phyloP scores from a whole-genome alignment of 495 filamentous ascomycete genomes.

The Cenococcum geophilum region DNA sequence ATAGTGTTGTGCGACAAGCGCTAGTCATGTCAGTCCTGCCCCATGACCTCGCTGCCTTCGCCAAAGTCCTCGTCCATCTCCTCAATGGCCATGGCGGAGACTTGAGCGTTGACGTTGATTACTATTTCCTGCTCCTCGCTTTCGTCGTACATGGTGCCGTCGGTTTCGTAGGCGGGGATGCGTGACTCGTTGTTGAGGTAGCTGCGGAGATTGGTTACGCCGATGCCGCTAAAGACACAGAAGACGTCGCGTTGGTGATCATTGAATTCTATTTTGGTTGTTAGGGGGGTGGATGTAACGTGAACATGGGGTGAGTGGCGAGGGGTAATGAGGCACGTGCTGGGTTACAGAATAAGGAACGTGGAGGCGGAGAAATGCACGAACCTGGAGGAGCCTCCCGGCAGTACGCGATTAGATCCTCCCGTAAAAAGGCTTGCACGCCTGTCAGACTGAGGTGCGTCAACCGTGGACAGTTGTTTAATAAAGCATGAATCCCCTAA shows the following conservation, averaged over 20 bases:
- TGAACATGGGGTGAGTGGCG: no score
- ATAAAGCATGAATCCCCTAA: constrained; percentile 84
- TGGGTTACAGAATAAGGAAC: no score
- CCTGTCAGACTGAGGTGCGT: constrained; percentile 96
- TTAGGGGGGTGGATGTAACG: constrained; percentile 24
- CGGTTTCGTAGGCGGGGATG: constrained; percentile 15
- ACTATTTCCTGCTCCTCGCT: constrained; percentile 28
- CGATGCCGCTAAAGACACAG: constrained; percentile 91
- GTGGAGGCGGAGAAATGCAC: constrained; percentile 10
- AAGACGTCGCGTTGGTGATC: constrained; percentile 91
- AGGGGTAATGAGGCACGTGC: no score
- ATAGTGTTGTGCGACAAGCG: no score
- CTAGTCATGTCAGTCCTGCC: not conserved
- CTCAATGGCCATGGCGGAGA: constrained; percentile 36
- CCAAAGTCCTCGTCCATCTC: constrained; percentile 39
- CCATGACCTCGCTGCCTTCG: constrained; percentile 40
- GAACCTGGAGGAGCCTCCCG: constrained; percentile 72
- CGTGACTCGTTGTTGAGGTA: constrained; percentile 57
- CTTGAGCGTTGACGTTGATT: constrained; percentile 36
- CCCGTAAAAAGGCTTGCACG: constrained; percentile 71
- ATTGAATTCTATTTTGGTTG: constrained; percentile 65
- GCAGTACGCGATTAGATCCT: constrained; percentile 76
- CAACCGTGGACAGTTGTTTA: constrained; percentile 85
- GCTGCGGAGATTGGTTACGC: constrained; percentile 69
- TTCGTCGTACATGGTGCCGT: constrained; percentile 28